These are phyloP conservation scores for Trichoderma guizhouense DNA, from an alignment of 2,329 filamentous ascomycete species.

Conservation along the genomic window DNA sequence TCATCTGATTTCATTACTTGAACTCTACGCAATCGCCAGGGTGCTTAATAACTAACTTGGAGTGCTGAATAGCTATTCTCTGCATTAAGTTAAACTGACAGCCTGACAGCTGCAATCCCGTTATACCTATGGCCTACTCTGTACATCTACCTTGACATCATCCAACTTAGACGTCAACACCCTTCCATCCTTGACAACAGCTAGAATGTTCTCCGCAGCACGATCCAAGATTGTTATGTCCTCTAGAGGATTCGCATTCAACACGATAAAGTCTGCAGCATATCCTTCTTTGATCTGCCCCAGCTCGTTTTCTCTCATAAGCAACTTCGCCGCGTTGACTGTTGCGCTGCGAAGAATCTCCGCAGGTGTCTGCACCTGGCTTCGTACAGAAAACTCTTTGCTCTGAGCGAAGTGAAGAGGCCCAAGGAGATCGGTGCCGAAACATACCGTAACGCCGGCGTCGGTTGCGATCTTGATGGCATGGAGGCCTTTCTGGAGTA, in stretches of 20 bases:
- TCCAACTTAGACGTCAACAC: background rate
- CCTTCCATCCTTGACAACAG: conserved; percentile 51
- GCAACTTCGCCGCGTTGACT: conserved; percentile 48
- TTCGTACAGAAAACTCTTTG: conserved; percentile 31
- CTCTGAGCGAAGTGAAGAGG: conserved; percentile 30
- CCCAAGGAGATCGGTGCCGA: conserved; percentile 41
- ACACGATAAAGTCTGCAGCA: conserved; percentile 43
- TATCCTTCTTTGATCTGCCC: conserved; percentile 50
- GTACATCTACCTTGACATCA: background rate
- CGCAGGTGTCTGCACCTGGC: conserved; percentile 21
- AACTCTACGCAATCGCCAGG: no score
- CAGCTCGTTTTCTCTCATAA: conserved; percentile 42
- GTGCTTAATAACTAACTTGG: no score
- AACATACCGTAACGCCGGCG: conserved; percentile 53
- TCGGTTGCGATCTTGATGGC: conserved; percentile 47
- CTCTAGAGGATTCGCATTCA: conserved; percentile 23
- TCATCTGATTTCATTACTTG: no score
- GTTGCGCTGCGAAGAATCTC: conserved; percentile 30
- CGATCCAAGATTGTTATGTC: conserved; percentile 15
- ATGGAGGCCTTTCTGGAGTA: conserved; percentile 45
- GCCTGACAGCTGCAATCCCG: fast-evolving
- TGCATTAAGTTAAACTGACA: no score
- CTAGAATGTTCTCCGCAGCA: conserved; percentile 45
- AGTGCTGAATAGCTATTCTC: no score
- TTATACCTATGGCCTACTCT: background rate